Percentiles rank a stretch among this genome's conserved stretches.
phyloP scores from a whole-genome alignment of 345 rosid genomes.

The Salix udensis region DNA sequence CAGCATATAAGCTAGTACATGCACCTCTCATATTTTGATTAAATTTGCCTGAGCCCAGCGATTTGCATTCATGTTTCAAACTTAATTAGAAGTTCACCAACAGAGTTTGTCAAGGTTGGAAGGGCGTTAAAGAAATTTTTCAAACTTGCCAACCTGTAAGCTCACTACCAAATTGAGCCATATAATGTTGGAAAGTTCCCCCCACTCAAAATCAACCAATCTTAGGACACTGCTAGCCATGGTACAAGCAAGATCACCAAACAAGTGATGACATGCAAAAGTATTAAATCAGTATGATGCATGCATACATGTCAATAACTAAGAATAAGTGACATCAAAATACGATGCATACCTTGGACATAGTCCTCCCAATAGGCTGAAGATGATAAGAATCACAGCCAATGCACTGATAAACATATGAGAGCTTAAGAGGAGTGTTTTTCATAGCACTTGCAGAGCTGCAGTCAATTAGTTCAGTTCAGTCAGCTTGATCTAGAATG shows the following conservation, averaged over 20 bases:
- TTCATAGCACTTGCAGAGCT: constrained; percentile 98
- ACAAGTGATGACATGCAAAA: neutral
- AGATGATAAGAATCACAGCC: constrained; percentile 99
- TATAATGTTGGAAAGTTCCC: neutral
- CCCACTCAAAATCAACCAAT: neutral
- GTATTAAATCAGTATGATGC: neutral
- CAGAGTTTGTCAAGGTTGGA: neutral
- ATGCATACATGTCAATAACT: neutral
- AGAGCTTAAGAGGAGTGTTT: constrained; percentile 96
- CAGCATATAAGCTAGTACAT: neutral
- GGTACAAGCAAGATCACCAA: neutral
- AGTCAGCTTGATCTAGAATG: constrained; percentile 10
- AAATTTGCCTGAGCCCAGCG: neutral
- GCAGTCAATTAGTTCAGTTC: constrained; percentile 33
- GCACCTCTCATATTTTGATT: neutral
- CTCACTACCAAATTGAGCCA: neutral
- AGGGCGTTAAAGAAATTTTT: neutral
- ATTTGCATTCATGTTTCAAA: neutral
- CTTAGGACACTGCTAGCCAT: neutral
- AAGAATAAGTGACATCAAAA: neutral
- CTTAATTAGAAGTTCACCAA: neutral
- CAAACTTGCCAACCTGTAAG: neutral
- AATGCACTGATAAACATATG: constrained; percentile 90
- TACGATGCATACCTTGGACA: constrained; percentile 61
- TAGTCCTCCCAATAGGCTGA: constrained; percentile 81